Conservation (phyloP, 2,329 filamentous ascomycete species). For the Trichophyton mentagrophytes region DNA sequence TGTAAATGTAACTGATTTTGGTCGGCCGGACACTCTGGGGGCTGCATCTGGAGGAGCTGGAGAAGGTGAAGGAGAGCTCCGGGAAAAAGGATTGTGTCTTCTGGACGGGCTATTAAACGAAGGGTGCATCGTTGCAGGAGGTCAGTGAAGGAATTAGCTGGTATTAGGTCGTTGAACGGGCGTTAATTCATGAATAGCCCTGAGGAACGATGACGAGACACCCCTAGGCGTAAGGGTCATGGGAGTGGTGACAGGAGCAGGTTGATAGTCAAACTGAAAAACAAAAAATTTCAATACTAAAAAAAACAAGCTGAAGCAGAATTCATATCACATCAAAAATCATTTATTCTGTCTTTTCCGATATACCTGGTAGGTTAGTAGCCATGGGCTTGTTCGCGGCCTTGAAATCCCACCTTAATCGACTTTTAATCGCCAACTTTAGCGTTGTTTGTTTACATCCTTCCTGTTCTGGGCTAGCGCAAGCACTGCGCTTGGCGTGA, state of each 20-base stretch:
- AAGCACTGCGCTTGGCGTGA: constrained; percentile 4
- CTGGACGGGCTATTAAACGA: constrained; percentile 54
- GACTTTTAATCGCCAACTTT: constrained; percentile 4
- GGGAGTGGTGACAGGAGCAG: background rate
- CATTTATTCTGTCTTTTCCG: background rate
- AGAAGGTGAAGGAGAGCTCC: constrained; percentile 53
- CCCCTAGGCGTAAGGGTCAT: background rate
- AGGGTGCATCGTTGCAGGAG: constrained; percentile 35
- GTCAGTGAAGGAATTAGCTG: background rate
- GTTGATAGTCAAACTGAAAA: background rate
- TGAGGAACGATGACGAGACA: background rate
- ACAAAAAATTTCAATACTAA: background rate
- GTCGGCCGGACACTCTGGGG: constrained; percentile 37
- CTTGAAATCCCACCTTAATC: constrained; percentile 3
- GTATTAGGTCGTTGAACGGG: background rate
- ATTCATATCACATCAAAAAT: background rate
- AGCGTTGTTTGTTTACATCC: constrained; percentile 14
- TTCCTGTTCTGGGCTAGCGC: constrained; percentile 8
- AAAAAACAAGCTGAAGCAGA: background rate
- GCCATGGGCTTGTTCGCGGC: background rate
- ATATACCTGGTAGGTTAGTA: background rate
- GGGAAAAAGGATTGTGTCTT: constrained; percentile 68
- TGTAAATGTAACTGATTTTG: constrained; percentile 63
- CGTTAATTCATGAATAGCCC: background rate
- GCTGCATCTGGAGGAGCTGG: constrained; percentile 37